A percentile compares a stretch with the other conserved stretches of the same genome.
These are phyloP conservation scores for Thalassiosira ordinaria DNA, from an alignment of 352 stramenopile species.

Conservation along the genomic window DNA sequence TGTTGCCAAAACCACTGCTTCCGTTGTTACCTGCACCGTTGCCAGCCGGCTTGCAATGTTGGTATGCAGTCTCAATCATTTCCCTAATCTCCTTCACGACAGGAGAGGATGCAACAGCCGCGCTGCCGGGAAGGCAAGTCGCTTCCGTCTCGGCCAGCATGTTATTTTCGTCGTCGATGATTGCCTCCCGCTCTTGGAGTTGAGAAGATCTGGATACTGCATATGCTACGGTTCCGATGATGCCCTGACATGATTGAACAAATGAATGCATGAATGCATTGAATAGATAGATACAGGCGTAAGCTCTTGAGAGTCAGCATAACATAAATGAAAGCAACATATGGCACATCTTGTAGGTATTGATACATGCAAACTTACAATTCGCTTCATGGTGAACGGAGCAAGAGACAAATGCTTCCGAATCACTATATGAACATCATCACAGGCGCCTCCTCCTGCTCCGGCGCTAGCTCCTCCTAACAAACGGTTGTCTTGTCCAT, in stretches of 20 bases:
- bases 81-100: conserved; percentile 53
- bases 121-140: conserved; percentile 10
- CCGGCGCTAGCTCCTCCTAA: background rate
- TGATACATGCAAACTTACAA: too few relatives aligned
- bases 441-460: conserved; percentile 25
- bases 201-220: conserved; percentile 49
- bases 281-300: background rate
- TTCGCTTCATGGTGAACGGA: conserved; percentile 47
- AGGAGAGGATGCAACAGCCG: conserved; percentile 18
- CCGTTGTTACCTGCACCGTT: background rate
- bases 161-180: conserved; percentile 17
- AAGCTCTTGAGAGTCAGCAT: conserved; percentile 3
- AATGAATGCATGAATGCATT: conserved; percentile 5
- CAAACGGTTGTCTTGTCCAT: background rate
- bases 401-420: conserved; percentile 54
- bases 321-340: too few relatives aligned
- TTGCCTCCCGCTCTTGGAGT: conserved; percentile 26
- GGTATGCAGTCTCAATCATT: conserved; percentile 54
- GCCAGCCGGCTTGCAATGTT: conserved; percentile 39
- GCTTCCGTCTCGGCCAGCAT: conserved; percentile 8
- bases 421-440: conserved; percentile 67
- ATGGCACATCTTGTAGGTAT: too few relatives aligned
- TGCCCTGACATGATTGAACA: conserved; percentile 37
- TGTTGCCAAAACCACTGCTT: background rate
- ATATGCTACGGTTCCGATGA: conserved; percentile 64